Base-by-base conservation (phyloP, 164 flowering plant species). In the Liriodendron chinense region DNA sequence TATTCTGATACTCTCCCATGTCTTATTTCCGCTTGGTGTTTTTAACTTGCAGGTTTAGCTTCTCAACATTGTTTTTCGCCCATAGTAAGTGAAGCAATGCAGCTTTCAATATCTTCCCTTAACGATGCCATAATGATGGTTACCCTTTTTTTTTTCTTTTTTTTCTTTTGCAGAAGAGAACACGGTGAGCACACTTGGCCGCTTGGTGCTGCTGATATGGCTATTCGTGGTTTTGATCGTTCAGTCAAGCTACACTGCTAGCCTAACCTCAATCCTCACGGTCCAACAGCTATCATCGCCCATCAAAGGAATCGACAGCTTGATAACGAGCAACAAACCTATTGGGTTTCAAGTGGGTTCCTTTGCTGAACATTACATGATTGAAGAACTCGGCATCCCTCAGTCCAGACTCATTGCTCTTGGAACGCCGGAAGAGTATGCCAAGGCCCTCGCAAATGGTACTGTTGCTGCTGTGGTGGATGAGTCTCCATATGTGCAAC, bases 41-140 rank as follows among this genome's bases (percentile, higher is more conserved):
- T n/a, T 22, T 72, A 21, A 43, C 63, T 50, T 86, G 85, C 97
- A 91, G 97, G 97, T 93, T 91, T 78, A 90, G 94, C 84, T 85
- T 92, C 75, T 90, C 96, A 69, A 92, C 96, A 61, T 75, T 84
- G 77, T 89, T 88, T 83, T 90, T 89, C 26, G 82, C 94, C 20
- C 95, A 92, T 64, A 84, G 97, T 93, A 81, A 92, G 98, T 89
- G 26, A 75, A 23, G 23, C 69, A 34, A n/a, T 18, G 72, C 69
- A 56, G 68, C 69, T 66, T 66, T 6, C 21, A 10, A 21, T 13
- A 21, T 64, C 21, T 21, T 64, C 25, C 26, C 67, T 16, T 53
- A 23, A 64, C 67, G 21, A 24, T 64, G 26, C 67, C 34, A 53
- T 53, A 64, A 66, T 64, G 26, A 64, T 12, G 6, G 25, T 18